Percentiles rank a stretch among this genome's conserved stretches.
phyloP scores from a whole-genome alignment of 2,329 filamentous ascomycete species.

The Pseudogymnoascus sp. region DNA sequence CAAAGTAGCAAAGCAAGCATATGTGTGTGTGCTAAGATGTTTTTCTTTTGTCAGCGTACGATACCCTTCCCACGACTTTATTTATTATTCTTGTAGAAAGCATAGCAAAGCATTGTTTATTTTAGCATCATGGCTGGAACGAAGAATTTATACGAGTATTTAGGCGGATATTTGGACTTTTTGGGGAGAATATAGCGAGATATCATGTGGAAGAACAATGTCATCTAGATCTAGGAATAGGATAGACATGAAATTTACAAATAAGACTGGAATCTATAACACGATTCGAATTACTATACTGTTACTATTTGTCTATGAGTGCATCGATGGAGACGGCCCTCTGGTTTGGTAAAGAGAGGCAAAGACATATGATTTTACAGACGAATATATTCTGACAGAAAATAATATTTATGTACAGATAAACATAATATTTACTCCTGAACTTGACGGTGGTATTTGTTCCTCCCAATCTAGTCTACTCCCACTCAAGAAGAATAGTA shows the following conservation, averaged over 20 bases:
- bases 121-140: neutral
- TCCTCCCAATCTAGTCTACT: neutral
- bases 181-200: neutral
- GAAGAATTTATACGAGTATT: neutral
- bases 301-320: neutral
- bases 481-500: neutral
- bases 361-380: neutral
- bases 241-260: neutral
- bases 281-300: neutral
- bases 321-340: neutral
- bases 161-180: neutral
- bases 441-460: neutral
- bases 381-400: neutral
- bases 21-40: neutral
- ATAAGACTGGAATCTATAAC: neutral
- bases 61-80: conserved; percentile 9
- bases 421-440: neutral
- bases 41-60: conserved; percentile 3
- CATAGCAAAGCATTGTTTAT: conserved; percentile 3
- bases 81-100: neutral
- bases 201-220: neutral
- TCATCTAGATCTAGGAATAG: neutral
- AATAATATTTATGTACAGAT: neutral
- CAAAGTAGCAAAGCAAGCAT: neutral
- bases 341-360: neutral